Base-by-base conservation (phyloP, 495 filamentous ascomycete genomes). In the Aspergillus diversus region DNA sequence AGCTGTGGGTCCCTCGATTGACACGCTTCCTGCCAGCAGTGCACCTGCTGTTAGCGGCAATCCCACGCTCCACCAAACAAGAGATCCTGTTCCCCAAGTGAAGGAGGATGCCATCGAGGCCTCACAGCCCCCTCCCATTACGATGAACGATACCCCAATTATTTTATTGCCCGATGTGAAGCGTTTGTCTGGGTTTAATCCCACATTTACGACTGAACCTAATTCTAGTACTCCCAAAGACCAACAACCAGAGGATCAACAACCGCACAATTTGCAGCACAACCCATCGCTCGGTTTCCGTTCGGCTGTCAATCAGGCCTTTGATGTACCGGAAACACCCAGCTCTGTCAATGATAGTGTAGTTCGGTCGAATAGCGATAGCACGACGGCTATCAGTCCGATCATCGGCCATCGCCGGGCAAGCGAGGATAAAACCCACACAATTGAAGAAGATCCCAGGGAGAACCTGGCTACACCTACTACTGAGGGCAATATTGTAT, bases 291-390 rank as follows among this genome's bases (percentile, higher is more conserved):
- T 83, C 7, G 88, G 88, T 5, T 90, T 89, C 67, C 78, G 77
- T n/a, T 89, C 89, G 0, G 84, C 84, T 3, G 89, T 92, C 9
- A 76, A 90, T 65, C 84, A 90, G 67, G 89, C 89, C 32, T 92
- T 92, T 66, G 88, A 90, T 72, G 78, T 86, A 32, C 84, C 87
- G 11, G 75, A 81, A 47, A 88, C 87, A 4, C 86, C 88, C 16
- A 83, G 77, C 57, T 83, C 83, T 34, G 73, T 69, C 37, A 64
- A 73, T 55, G 79, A 71, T 48, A 83, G 73, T 52, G 75, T 89
- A 31, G 81, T 67, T 13, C 79, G 89, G 59, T 87, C 87, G 37
- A 84, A 89, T 60, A 90, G 87, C 50, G 83, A 84, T 55, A 85
- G 87, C 58, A 90, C 88, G 0, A 81, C 86, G 57, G 79, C 76